Conservation (phyloP, 139 green algal genomes). For the Coelastrella sp. region DNA sequence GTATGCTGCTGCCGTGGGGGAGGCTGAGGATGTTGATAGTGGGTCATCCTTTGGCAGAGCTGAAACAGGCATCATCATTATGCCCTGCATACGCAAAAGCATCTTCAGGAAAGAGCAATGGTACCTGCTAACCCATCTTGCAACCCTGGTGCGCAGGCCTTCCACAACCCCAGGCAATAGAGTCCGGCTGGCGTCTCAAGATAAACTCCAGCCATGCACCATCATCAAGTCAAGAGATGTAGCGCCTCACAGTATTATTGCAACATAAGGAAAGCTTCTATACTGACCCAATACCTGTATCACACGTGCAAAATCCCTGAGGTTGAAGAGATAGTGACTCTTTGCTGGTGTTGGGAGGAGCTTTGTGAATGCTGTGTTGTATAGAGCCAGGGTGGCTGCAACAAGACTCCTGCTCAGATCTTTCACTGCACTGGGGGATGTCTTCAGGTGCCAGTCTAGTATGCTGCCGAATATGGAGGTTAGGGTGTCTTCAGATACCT, state of each 20-base stretch:
- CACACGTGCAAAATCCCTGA: constrained; percentile 83
- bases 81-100: constrained; percentile 63
- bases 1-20: constrained; percentile 50
- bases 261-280: too few relatives aligned
- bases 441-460: constrained; percentile 78
- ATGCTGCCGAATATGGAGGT: constrained; percentile 80
- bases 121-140: not conserved
- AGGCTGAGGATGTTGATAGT: not conserved
- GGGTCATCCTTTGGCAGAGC: constrained; percentile 32
- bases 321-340: constrained; percentile 89
- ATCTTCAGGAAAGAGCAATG: not conserved
- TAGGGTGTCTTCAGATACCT: constrained; percentile 75
- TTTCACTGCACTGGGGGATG: constrained; percentile 65
- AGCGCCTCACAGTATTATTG: too few relatives aligned
- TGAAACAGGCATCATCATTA: constrained; percentile 66
- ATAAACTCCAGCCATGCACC: not conserved
- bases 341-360: constrained; percentile 85
- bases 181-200: too few relatives aligned
- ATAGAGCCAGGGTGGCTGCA: constrained; percentile 76
- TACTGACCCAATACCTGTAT: constrained; percentile 74
- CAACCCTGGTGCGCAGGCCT: not conserved
- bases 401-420: constrained; percentile 59
- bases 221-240: too few relatives aligned
- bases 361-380: constrained; percentile 67
- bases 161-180: too few relatives aligned